Conservation (phyloP, 148 eudicot genomes). For the Bassia scoparia region DNA sequence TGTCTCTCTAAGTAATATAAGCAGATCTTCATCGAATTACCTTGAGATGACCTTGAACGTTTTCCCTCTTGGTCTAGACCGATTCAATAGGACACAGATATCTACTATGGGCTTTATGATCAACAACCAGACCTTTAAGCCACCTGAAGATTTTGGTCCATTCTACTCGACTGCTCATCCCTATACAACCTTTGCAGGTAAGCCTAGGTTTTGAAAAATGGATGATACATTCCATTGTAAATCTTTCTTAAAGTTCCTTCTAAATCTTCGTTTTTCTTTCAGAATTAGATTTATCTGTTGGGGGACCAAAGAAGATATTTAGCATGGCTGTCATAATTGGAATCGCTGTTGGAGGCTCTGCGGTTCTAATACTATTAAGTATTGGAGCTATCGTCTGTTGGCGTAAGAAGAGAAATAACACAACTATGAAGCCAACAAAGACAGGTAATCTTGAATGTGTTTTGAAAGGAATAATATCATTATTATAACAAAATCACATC, state of each 20-base stretch:
- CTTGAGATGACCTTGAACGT: conserved; percentile 35
- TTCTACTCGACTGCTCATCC: conserved; percentile 33
- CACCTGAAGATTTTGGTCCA: conserved; percentile 41
- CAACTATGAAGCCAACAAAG: conserved; percentile 32
- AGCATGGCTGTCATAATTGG: conserved; percentile 39
- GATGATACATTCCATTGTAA: neutral
- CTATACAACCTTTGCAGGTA: conserved; percentile 44
- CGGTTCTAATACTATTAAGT: conserved; percentile 35
- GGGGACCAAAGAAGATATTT: conserved; percentile 24
- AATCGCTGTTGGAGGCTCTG: conserved; percentile 47
- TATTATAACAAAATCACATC: neutral
- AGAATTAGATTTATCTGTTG: conserved; percentile 20
- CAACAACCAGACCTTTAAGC: conserved; percentile 60
- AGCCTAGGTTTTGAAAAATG: neutral
- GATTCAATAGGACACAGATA: conserved; percentile 55
- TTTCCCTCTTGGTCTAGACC: conserved; percentile 42
- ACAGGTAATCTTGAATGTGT: conserved; percentile 33
- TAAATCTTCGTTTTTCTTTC: conserved; percentile 4
- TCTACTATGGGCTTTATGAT: conserved; percentile 40
- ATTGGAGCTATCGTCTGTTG: conserved; percentile 37
- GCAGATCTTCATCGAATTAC: conserved; percentile 33
- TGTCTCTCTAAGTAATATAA: conserved; percentile 46
- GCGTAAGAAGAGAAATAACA: conserved; percentile 38
- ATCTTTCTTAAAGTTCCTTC: neutral
- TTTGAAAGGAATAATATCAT: neutral